Evolutionary conservation across 768 basidiomycete species (phyloP).

Genomic region (Hemileccinum rubropunctum): DNA sequence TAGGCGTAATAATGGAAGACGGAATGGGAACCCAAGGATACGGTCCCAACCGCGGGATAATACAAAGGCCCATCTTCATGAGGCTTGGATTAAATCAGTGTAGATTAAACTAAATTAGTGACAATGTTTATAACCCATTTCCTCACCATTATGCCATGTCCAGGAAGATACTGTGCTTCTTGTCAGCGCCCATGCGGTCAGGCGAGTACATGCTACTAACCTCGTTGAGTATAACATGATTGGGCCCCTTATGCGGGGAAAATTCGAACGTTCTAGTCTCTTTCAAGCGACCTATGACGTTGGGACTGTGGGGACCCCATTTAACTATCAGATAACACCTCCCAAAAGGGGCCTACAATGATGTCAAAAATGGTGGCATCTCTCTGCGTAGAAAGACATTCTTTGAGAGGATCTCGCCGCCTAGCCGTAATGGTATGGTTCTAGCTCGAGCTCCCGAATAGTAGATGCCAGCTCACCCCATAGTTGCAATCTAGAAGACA

Average conservation of each 20-base stretch:
- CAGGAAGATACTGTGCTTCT: slow-evolving; percentile 65
- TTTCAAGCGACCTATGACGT: slow-evolving; percentile 69
- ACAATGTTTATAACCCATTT: slow-evolving; percentile 8
- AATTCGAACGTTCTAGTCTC: slow-evolving; percentile 59
- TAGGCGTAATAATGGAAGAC: slow-evolving; percentile 84
- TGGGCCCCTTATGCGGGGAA: slow-evolving; percentile 68
- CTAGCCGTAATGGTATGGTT: slow-evolving; percentile 32
- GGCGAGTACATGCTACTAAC: slow-evolving; percentile 32
- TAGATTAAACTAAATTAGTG: slow-evolving; percentile 1
- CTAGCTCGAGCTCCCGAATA: not conserved
- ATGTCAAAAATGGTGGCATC: slow-evolving; percentile 66
- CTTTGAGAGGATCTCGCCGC: slow-evolving; percentile 72
- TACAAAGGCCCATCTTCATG: slow-evolving; percentile 93
- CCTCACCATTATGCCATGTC: slow-evolving; percentile 90
- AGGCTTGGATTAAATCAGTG: slow-evolving; percentile 47
- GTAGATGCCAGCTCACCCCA: slow-evolving; percentile 52
- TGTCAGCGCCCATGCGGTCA: slow-evolving; percentile 12
- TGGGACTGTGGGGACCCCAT: slow-evolving; percentile 52
- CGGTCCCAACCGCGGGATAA: slow-evolving; percentile 83
- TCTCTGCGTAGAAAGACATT: slow-evolving; percentile 65
- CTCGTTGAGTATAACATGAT: slow-evolving; percentile 91
- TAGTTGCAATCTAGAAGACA: slow-evolving; percentile 56
- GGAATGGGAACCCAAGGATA: slow-evolving; percentile 82
- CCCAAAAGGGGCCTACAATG: slow-evolving; percentile 49
- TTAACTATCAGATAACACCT: slow-evolving; percentile 4